These are phyloP conservation scores for Pseudocercospora fijiensis DNA, from an alignment of 2,329 filamentous ascomycete species.

Conservation along the genomic window DNA sequence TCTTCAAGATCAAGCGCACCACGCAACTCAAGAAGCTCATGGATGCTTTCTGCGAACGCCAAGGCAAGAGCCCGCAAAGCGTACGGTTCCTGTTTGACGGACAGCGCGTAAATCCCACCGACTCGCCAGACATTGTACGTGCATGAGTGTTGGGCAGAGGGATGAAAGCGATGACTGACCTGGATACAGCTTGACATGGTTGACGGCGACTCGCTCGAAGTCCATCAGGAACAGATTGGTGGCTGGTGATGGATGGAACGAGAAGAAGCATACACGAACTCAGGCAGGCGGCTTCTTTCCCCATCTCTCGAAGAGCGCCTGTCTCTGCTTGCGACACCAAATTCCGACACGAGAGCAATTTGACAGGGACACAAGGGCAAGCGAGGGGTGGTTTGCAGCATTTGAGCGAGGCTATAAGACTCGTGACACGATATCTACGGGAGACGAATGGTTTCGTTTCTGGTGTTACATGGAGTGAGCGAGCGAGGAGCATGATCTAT, in stretches of 20 bases:
- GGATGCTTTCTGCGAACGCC: slow-evolving; percentile 95
- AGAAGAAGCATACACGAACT: background rate
- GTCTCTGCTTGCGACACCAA: background rate
- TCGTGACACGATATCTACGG: background rate
- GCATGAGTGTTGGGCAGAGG: background rate
- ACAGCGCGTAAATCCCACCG: slow-evolving; percentile 81
- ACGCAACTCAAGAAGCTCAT: slow-evolving; percentile 97
- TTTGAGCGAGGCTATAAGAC: background rate
- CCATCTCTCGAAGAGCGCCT: background rate
- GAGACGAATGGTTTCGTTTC: background rate
- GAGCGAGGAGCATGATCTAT: background rate
- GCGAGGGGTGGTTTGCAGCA: background rate
- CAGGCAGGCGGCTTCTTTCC: background rate
- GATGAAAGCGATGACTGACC: background rate
- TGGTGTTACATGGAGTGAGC: background rate
- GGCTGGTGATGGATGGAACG: slow-evolving; percentile 46
- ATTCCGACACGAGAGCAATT: background rate
- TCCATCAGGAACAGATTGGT: slow-evolving; percentile 97
- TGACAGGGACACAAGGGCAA: background rate
- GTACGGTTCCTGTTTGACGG: slow-evolving; percentile 97
- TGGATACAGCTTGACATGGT: slow-evolving; percentile 81
- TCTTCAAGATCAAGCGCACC: slow-evolving; percentile 99
- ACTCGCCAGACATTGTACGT: slow-evolving; percentile 89
- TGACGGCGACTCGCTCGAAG: slow-evolving; percentile 93
- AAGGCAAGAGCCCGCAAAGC: slow-evolving; percentile 79